Evolutionary conservation across 2,329 filamentous ascomycete species (phyloP).

Genomic region (Colletotrichum scovillei): DNA sequence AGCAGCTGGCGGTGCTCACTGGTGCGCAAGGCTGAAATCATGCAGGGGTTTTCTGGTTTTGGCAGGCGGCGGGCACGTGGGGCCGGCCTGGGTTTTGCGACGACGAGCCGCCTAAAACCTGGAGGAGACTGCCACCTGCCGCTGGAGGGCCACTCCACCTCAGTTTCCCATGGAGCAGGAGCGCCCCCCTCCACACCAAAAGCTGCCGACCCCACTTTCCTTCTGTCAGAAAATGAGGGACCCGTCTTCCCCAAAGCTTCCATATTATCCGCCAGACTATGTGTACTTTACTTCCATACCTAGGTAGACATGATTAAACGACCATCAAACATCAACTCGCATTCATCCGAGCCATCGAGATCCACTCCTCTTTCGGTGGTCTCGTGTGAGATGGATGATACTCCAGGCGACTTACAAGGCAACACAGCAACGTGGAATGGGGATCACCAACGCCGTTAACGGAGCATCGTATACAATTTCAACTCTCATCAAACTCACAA

Average conservation of each 20-base stretch:
- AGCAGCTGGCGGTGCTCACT: slow-evolving; percentile 6
- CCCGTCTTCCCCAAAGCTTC: background rate
- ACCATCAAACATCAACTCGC: background rate
- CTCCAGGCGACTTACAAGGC: background rate
- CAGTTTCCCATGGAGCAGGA: background rate
- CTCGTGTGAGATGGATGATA: background rate
- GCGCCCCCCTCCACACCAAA: background rate
- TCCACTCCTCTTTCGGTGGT: background rate
- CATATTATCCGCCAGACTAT: background rate
- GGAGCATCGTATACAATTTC: background rate
- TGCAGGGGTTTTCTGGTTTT: slow-evolving; percentile 31
- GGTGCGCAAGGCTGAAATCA: slow-evolving; percentile 34
- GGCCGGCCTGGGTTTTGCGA: slow-evolving; percentile 13
- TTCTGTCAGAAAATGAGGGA: background rate
- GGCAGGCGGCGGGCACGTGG: slow-evolving; percentile 30
- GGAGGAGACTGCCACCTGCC: background rate
- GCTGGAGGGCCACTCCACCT: background rate
- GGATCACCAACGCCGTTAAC: background rate
- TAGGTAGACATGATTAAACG: no score
- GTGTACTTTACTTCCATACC: background rate
- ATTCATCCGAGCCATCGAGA: slow-evolving; percentile 7
- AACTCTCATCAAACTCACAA: background rate
- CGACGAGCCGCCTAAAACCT: background rate
- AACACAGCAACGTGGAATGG: no score
- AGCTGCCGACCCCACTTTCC: background rate